Base-by-base conservation (phyloP, 805 yeast genomes). In the Dipodascus geniculatus region DNA sequence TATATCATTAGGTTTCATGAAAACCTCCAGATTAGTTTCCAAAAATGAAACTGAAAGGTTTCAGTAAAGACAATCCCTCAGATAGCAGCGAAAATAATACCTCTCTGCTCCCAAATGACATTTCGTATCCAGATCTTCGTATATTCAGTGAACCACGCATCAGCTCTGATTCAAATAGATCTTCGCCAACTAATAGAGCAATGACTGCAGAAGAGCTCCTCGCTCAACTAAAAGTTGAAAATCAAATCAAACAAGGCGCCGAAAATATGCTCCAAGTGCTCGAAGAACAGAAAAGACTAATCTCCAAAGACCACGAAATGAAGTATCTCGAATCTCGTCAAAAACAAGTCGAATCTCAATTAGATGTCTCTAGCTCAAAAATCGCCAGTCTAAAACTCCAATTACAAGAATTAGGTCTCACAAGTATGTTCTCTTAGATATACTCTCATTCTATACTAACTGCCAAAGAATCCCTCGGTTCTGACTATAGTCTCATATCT, bases 161-260 rank as follows among this genome's bases (percentile, higher is more conserved):
- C 17, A 38, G 44, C 44, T 38, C 44, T 11, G 44, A 38, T n/a
- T 38, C 44, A 14, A 38, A 38, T 17, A 38, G 44, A n/a, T 38
- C 44, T n/a, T 3, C 44, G 4, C 23, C 53, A 48, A 53, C 54
- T 35, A 54, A 52, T 4, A 38, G 8, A 4, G 20, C 44, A n/a
- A n/a, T 38, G 11, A n/a, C 20, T 35, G 50, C 48, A 42, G 56
- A 49, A 33, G 65, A 63, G 47, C 60, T 69, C 35, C 54, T 66
- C 24, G 62, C 62, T 44, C 64, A 66, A 56, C 58, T 70, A 49
- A 68, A 67, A 55, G 61, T 66, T 17, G 72, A 70, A 52, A 64
- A 63, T 53, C 65, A 64, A 56, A 66, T 68, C 51, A 62, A 66
- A 23, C 71, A 68, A 38, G 71, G 71, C 4, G 70, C 73, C 9